A percentile compares a stretch with the other conserved stretches of the same genome.
phyloP scores from a whole-genome alignment of 2,329 filamentous ascomycete species.

The Epichloe gansuensis region DNA sequence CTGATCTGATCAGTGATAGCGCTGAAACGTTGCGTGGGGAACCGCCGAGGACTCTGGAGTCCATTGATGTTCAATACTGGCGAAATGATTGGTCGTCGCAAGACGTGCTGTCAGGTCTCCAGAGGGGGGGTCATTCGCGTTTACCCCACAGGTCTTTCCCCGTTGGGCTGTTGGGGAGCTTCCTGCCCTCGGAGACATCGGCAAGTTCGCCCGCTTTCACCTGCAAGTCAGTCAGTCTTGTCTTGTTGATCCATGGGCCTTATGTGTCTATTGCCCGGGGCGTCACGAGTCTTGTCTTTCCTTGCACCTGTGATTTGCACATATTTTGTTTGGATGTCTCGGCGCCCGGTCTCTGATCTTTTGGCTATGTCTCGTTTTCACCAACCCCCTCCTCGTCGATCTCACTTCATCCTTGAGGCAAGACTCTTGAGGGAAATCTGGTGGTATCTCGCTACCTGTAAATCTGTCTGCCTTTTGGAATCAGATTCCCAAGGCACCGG shows the following conservation, averaged over 20 bases:
- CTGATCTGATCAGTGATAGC: too few relatives aligned
- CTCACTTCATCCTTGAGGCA: too few relatives aligned
- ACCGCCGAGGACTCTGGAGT: neutral
- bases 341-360: neutral
- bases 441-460: too few relatives aligned
- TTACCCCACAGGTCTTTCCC: neutral
- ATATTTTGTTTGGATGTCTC: neutral
- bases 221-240: neutral
- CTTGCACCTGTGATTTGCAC: neutral
- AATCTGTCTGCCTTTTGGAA: too few relatives aligned
- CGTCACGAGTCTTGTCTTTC: neutral
- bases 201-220: too few relatives aligned
- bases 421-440: too few relatives aligned
- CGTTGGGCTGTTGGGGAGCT: neutral
- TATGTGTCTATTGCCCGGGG: neutral
- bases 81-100: conserved; percentile 5
- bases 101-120: too few relatives aligned
- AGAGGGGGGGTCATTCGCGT: too few relatives aligned
- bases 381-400: neutral
- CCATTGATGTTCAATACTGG: conserved; percentile 7
- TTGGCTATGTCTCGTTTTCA: neutral
- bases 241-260: neutral
- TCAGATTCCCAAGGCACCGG: too few relatives aligned
- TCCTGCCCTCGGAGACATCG: neutral
- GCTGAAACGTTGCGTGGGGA: too few relatives aligned